A percentile compares a stretch with the other conserved stretches of the same genome.
Conservation (phyloP, 208 protist genomes). For the Trichomonas gallinae region DNA sequence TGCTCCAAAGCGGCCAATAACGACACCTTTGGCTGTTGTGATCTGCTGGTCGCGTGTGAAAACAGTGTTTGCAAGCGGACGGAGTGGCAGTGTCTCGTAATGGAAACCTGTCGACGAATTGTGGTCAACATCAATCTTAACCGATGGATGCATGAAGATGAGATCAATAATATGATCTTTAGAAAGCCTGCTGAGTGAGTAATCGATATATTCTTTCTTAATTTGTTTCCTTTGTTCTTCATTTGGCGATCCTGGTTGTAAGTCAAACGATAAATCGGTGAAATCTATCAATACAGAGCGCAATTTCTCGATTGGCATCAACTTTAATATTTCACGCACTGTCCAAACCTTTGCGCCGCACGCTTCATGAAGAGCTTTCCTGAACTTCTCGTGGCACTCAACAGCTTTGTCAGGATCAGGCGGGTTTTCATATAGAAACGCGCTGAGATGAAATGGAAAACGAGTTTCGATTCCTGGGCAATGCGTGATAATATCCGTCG, state of each 20-base stretch:
- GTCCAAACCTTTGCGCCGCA: not conserved
- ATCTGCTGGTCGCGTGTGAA: conserved; percentile 18
- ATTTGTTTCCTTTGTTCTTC: not conserved
- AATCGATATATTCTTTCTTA: not conserved
- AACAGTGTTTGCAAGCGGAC: not conserved
- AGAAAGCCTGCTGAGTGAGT: not conserved
- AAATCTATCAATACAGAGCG: not conserved
- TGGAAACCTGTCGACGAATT: not conserved
- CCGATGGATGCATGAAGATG: not conserved
- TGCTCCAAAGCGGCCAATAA: not conserved
- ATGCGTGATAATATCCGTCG: not conserved
- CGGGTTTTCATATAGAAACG: not conserved
- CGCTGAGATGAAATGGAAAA: not conserved
- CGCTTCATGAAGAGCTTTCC: not conserved
- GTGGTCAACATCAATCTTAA: not conserved
- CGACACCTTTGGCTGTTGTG: conserved; percentile 1
- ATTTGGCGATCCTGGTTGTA: not conserved
- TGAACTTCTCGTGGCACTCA: not conserved
- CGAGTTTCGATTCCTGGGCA: not conserved
- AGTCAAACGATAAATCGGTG: not conserved
- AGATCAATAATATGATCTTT: conserved; percentile 5
- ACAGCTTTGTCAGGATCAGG: not conserved
- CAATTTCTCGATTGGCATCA: not conserved
- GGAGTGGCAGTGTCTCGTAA: not conserved
- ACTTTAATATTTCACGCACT: not conserved